Base-by-base conservation (phyloP, 1,139 yeast genomes). In the Blastobotrys arbuscula region DNA sequence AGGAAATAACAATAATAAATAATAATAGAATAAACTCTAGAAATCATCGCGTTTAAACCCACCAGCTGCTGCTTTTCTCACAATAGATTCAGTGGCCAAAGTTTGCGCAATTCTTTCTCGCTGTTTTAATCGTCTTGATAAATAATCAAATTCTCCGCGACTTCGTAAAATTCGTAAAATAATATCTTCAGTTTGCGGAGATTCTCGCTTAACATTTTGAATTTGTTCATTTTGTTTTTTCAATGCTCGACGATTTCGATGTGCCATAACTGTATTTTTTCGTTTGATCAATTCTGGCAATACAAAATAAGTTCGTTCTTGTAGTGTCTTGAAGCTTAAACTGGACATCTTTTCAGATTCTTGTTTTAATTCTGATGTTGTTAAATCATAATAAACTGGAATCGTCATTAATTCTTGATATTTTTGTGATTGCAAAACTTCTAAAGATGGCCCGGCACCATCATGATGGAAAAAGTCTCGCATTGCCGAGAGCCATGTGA, bases 371-470 rank as follows among this genome's bases (percentile, higher is more conserved):
- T 73, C 77, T 0, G 63, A 54, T 0, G 72, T 68, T n/a, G 76
- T 71, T 50, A 77, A 71, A 55, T 82, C 88, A 60, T 84, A 85
- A 60, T 79, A 80, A 1, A 77, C 81, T 1, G 90, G 88, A 16
- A 85, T 71, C 20, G 84, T 67, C 53, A 82, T 67, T 20, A 86
- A 64, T 33, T 81, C 76, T 61, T 84, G 88, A 61, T 83, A 85
- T 37, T 76, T 76, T 42, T 76, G 79, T 50, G 79, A 79, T 55
- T 81, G 82, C 59, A 87, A 68, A 10, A 77, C 79, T 54, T 77
- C 81, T 38, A 85, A 61, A 0, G 89, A 77, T 0, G 94, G 94
- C 0, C 96, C 96, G 45, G 83, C 84, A 0, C 96, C 96, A 50
- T 78, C 82, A 59, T 85, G 83, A 61, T 87, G 81, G 67, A 88